Evolutionary conservation across 2,329 filamentous ascomycete genomes (phyloP).

Genomic region (Metarhizium rileyi): DNA sequence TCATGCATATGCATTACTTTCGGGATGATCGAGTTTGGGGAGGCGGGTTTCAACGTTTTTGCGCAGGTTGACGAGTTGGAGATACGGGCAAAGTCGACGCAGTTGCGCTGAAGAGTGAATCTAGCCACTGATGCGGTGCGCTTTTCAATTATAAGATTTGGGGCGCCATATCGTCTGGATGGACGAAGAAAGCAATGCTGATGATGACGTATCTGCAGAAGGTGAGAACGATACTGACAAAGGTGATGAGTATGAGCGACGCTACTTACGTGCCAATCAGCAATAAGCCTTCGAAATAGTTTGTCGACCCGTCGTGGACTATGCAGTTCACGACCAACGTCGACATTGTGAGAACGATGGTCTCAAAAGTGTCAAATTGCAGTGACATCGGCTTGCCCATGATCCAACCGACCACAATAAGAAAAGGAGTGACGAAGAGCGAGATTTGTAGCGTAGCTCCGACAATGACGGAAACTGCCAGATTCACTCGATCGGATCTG

Average conservation of each 20-base stretch:
- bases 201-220: constrained; percentile 8
- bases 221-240: background rate
- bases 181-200: constrained; percentile 9
- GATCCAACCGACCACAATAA: constrained; percentile 9
- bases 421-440: constrained; percentile 11
- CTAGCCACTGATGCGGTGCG: too few relatives aligned
- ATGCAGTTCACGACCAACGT: constrained; percentile 11
- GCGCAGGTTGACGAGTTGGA: too few relatives aligned
- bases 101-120: too few relatives aligned
- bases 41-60: too few relatives aligned
- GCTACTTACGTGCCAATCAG: constrained; percentile 10
- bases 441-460: constrained; percentile 12
- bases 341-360: constrained; percentile 11
- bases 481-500: constrained; percentile 8
- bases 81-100: too few relatives aligned
- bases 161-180: constrained; percentile 5
- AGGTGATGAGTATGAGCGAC: background rate
- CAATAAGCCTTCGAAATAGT: constrained; percentile 11
- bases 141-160: background rate
- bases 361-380: constrained; percentile 12
- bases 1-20: too few relatives aligned
- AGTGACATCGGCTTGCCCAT: constrained; percentile 11
- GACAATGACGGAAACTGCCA: constrained; percentile 12
- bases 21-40: too few relatives aligned
- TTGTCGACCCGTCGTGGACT: constrained; percentile 10